Base-by-base conservation (phyloP, 1,284 basidiomycete genomes). In the Boletus semigastroideus region DNA sequence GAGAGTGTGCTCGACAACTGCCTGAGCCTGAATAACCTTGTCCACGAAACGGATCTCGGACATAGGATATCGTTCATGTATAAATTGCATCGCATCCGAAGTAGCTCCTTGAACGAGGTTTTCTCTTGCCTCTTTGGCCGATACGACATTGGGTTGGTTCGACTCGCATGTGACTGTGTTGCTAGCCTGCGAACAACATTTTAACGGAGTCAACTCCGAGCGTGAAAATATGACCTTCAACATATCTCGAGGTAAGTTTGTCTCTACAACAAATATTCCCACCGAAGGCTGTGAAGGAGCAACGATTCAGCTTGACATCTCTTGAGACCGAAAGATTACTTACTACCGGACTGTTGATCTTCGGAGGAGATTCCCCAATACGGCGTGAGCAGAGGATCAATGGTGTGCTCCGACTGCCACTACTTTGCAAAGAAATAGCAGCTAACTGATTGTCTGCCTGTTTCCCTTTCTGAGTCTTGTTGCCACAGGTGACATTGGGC, bases 161-260 rank as follows among this genome's bases (percentile, higher is more conserved):
- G 42, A 36, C 46, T 47, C 30, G 40, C 38, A 36, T 22, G 16
- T 20, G 17, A 37, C 30, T 28, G 33, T 41, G 39, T 19, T 37
- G 11, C 20, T 19, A 31, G n/a, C 31, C 64, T 67, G 27, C 33
- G 20, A 47, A 50, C n/a, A 43, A 42, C 22, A 33, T 28, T 27
- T 44, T 44, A 37, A 31, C 17, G 30, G 34, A 11, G 17, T 40
- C 36, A 42, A 43, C 49, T 30, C 36, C 25, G 16, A 48, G 19
- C 33, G 20, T 17, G 27, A 39, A 51, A 47, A 46, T 20, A 55
- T 42, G 12, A 67, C 63, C 58, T 67, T 39, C 6, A 12, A 4
- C 19, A 30, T 34, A 22, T 43, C 44, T 46, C 8, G 49, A 45
- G 40, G n/a, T 39, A 31, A 2, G 9, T 3, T 20, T 16, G 22